A percentile compares a stretch with the other conserved stretches of the same genome.
These are phyloP conservation scores for Solanum stenotomum DNA, from an alignment of 257 asterid genomes.

Conservation along the genomic window DNA sequence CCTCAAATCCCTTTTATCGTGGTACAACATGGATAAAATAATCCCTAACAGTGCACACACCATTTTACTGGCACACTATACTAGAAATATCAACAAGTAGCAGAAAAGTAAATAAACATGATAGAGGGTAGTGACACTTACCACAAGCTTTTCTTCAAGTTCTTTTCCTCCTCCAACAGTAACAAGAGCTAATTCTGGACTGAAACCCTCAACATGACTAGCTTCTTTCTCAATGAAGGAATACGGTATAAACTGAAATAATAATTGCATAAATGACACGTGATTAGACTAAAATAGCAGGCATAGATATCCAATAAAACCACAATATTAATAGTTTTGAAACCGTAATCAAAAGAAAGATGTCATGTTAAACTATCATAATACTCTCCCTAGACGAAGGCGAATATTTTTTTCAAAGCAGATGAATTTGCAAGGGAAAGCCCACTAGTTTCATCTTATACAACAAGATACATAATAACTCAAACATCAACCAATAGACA, in stretches of 20 bases:
- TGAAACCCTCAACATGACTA: constrained; percentile 95
- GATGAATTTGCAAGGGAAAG: background rate
- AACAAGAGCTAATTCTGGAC: constrained; percentile 94
- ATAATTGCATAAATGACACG: background rate
- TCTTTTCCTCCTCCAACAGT: constrained; percentile 98
- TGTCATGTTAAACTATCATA: background rate
- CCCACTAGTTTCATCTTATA: background rate
- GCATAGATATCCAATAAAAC: background rate
- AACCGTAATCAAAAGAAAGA: background rate
- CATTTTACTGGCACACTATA: background rate
- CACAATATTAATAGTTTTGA: background rate
- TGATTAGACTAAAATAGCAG: background rate
- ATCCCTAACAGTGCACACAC: background rate
- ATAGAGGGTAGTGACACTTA: constrained; percentile 18
- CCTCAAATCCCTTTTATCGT: background rate
- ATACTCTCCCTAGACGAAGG: background rate
- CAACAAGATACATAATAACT: background rate
- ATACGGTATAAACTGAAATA: constrained; percentile 79
- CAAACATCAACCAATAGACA: background rate
- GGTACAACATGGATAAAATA: background rate
- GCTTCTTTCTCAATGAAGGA: constrained; percentile 99
- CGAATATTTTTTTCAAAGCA: background rate
- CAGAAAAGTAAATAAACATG: background rate
- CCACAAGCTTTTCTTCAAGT: constrained; percentile 99
- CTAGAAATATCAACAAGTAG: background rate